A percentile compares a stretch with the other conserved stretches of the same genome.
Conservation (phyloP, 2,329 filamentous ascomycete genomes). For the Hymenoscyphus albidus region DNA sequence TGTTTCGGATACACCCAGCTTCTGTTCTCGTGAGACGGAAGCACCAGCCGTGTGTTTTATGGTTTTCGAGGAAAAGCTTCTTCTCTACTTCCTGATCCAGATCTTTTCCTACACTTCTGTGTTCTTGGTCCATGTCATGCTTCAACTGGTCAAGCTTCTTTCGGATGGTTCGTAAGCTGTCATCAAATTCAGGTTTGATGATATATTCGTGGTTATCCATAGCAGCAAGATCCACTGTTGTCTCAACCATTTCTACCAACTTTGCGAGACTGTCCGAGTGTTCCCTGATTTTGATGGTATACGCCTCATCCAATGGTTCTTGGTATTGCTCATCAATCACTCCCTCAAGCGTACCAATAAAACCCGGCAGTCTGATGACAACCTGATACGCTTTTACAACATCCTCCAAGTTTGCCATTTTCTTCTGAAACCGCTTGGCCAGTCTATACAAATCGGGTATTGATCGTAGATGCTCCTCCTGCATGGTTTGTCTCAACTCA, state of each 20-base stretch:
- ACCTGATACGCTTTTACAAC: slow-evolving; percentile 95
- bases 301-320: slow-evolving; percentile 78
- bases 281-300: slow-evolving; percentile 77
- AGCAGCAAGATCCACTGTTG: slow-evolving; percentile 91
- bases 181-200: slow-evolving; percentile 98
- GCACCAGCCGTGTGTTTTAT: slow-evolving; percentile 94
- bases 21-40: slow-evolving; percentile 90
- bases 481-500: slow-evolving; percentile 89
- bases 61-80: slow-evolving; percentile 96
- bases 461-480: slow-evolving; percentile 88
- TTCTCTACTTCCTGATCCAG: slow-evolving; percentile 92
- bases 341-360: slow-evolving; percentile 82
- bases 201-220: slow-evolving; percentile 97
- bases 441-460: slow-evolving; percentile 93
- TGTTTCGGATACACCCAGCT: slow-evolving; percentile 89
- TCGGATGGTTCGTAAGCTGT: slow-evolving; percentile 78
- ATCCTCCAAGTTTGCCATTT: slow-evolving; percentile 87
- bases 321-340: slow-evolving; percentile 96
- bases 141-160: slow-evolving; percentile 85
- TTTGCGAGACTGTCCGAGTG: slow-evolving; percentile 76
- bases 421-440: slow-evolving; percentile 90
- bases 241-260: slow-evolving; percentile 96
- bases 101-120: slow-evolving; percentile 70
- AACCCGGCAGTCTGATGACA: slow-evolving; percentile 83
- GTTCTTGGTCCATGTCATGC: slow-evolving; percentile 79